Evolutionary conservation across 2,329 filamentous ascomycete genomes (phyloP), one percentile per base, ranked within the genome.

Genomic region (Fusarium duplospermum): DNA sequence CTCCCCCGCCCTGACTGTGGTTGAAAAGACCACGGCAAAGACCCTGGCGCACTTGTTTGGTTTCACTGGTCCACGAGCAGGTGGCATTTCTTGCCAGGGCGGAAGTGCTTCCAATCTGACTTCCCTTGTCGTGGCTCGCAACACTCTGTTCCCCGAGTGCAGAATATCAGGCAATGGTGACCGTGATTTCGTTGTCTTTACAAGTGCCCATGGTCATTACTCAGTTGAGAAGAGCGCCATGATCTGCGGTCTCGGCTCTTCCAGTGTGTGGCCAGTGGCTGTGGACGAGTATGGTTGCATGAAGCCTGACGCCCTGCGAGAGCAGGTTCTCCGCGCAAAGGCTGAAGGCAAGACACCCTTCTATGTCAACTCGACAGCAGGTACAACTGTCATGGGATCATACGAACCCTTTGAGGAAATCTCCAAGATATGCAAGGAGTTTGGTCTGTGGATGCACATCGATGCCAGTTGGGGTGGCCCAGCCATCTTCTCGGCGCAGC

Each of bases 281-380:
- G 90, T 98, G 24, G 94, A 98, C 81, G 81, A 82, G 0, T 78
- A 85, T 13, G 96, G 96, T 1, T 87, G 90, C 59, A 97, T 98
- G 91, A 86, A 90, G 29, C 87, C 93, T 0, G 79, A 84, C 0
- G 89, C 89, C 18, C 87, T 99, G 11, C 89, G 93, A 27, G 84
- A 86, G 1, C 84, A 91, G 45, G 86, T 98, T 33, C 60, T 85
- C 6, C 86, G 88, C 63, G 91, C 93, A 27, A 91, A 91, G 77
- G 77, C 80, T 0, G 87, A 91, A 59, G 94, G 93, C 36, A 90
- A 92, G 80, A 96, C 93, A 1, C 96, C 96, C 0, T 93, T 99
- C 70, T 98, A 97, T 83, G 94, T 98, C 80, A 98, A 98, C 81
- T 93, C 95, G 7, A 98, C 96, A 0, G 96, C 96, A 1, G 96